phyloP scores from a whole-genome alignment of 2,329 filamentous ascomycete genomes.

The Emydomyces testavorans region DNA sequence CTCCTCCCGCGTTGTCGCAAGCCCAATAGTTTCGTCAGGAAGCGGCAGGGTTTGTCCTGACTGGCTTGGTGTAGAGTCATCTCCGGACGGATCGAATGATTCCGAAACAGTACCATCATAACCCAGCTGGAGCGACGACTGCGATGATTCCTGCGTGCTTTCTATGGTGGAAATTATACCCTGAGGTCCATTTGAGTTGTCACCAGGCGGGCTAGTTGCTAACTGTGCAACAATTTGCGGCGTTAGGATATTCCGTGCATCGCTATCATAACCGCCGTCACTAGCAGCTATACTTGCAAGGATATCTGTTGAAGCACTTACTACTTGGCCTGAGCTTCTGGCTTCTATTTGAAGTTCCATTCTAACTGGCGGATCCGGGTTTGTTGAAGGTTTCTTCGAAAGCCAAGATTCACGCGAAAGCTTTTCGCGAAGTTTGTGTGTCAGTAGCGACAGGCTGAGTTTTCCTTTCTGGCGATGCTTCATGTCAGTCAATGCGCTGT shows the following conservation, averaged over 20 bases:
- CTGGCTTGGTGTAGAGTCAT: conserved; percentile 1
- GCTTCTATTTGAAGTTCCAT: conserved; percentile 4
- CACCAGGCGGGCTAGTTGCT: conserved; percentile 10
- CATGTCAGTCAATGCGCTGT: not conserved
- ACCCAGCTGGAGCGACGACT: not conserved
- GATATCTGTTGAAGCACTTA: conserved; percentile 16
- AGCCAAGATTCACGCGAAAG: conserved; percentile 26
- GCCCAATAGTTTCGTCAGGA: not conserved
- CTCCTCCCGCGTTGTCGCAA: not conserved
- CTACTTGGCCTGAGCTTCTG: not conserved
- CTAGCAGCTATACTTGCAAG: conserved; percentile 29
- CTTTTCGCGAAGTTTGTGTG: conserved; percentile 23
- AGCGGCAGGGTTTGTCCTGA: not conserved
- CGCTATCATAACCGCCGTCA: conserved; percentile 33
- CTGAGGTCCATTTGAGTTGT: conserved; percentile 9
- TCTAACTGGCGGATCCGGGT: conserved; percentile 13
- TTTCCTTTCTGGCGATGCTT: not conserved
- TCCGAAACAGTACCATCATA: not conserved
- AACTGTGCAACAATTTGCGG: conserved; percentile 22
- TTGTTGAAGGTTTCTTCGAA: conserved; percentile 14
- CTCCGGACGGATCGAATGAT: not conserved
- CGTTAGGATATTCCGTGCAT: conserved; percentile 31
- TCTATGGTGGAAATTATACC: conserved; percentile 9
- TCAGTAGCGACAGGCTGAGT: conserved; percentile 16
- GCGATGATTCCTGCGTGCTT: conserved; percentile 9